A percentile compares a stretch with the other conserved stretches of the same genome.
Conservation (phyloP, 2,329 filamentous ascomycete species). For the Sporothrix protearum region DNA sequence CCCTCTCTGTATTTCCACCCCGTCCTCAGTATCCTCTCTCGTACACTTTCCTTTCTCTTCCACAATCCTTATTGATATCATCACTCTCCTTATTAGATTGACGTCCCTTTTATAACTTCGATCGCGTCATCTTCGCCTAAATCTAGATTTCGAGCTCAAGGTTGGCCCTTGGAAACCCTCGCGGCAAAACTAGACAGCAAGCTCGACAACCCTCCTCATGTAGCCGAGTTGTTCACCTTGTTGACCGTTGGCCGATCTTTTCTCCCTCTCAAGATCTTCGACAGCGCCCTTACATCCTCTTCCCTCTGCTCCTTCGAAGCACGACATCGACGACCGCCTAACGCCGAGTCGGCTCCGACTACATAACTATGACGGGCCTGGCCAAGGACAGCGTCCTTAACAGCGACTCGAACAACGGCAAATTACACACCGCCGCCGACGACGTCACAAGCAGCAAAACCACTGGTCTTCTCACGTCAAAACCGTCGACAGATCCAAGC, state of each 20-base stretch:
- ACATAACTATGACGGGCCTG: conserved; percentile 9
- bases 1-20: not conserved
- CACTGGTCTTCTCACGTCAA: not conserved
- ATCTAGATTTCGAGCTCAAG: not conserved
- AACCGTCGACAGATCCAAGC: not conserved
- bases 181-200: not conserved
- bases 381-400: not conserved
- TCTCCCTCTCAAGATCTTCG: not conserved
- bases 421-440: not conserved
- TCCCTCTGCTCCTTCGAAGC: not conserved
- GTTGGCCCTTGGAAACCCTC: conserved; percentile 3
- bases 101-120: not conserved
- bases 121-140: not conserved
- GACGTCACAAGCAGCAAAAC: not conserved
- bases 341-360: conserved; percentile 17
- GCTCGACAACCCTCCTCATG: not conserved
- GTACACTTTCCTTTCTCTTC: not conserved
- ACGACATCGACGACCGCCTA: not conserved
- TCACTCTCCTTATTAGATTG: not conserved
- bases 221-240: not conserved
- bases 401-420: not conserved
- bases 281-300: not conserved
- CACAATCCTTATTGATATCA: not conserved
- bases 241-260: not conserved
- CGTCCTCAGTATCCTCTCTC: not conserved